Base-by-base conservation (phyloP, 441 rosid genomes). In the Erodium texanum region DNA sequence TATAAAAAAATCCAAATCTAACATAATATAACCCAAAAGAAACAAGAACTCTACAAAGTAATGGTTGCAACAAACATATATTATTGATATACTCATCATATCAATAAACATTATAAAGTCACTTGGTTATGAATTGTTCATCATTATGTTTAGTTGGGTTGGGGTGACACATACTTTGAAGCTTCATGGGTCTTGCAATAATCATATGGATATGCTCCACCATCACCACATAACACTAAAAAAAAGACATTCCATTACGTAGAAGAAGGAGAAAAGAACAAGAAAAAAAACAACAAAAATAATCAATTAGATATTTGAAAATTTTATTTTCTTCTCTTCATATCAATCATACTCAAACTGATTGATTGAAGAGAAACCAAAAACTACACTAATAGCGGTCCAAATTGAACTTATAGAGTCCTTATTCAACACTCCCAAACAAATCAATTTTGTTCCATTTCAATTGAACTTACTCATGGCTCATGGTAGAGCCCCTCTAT, bases 391-490 rank as follows among this genome's bases (percentile, higher is more conserved):
- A 20, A 8, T 58, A 58, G 62, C n/a, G 62, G 62, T 58, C 24
- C 62, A 10, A 58, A 58, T 8, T 20, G 27, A 43, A 14, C 52
- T 43, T 14, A 3, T 1, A 3, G 16, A 43, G 38, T 34, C 8
- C 38, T 2, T 34, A 34, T 5, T 34, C 38, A 34, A 34, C 38
- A 34, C 38, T 34, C 38, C 38, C 24, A 24, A 61, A 6, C 6
- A 23, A 56, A 56, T 15, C 18, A 38, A 50, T 72, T 72, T 65
- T 65, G 70, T 67, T 69, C 66, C 23, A 52, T 65, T 71, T 62
- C 75, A 54, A 45, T 10, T 66, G 69, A 68, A 62, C 22, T 27
- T 34, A 36, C 19, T 15, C 34, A 20, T 1, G 14, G 15, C 43
- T 12, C 11, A 1, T 29, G 12, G 32, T 14, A 65, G 69, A 58